Base-by-base conservation (phyloP, 192 early-diverging fungal species). In the Coemansia sp. region DNA sequence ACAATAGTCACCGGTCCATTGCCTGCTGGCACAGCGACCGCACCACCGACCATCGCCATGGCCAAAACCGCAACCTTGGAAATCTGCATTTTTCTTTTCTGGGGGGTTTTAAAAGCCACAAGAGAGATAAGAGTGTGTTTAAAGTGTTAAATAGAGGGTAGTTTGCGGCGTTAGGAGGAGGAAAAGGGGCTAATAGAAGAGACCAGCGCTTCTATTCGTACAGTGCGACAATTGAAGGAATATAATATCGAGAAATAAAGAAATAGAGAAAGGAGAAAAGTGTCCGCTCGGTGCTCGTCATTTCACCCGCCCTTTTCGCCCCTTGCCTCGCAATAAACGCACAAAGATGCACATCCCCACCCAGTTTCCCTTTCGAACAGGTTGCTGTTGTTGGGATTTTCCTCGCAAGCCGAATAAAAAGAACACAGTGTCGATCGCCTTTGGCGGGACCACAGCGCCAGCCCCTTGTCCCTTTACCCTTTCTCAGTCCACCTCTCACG, bases 31-130 rank as follows among this genome's bases (percentile, higher is more conserved):
- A 36, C 25, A 6, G 53, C 58, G 10, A 38, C 51, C 26, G 50
- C 56, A 40, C 50, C 22, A 14, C 39, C 52, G 21, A 53, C 58
- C 15, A 60, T 27, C 13, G 52, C 65, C 33, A 68, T 46, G 18
- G 56, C 14, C 27, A 49, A 51, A 32, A 60, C 43, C 21, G 58
- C 42, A 48, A 68, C 41, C 34, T 68, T 56, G 27, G 53, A 25
- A 22, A 60, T 41, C 48, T 68, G 57, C 65, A 68, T 68, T 50
- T 26, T 58, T 59, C 18, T 15, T 39, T 39, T 18, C 37, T 39
- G 15, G n/a, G 18, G 18, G 18, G 0, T 11, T 39, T 2, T 6
- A 15, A 39, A 19, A 39, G 9, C 1, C 14, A 39, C 6, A 18
- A 17, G 14, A 2, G 14, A 15, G 37, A 39, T 9, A n/a, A n/a